Evolutionary conservation across 768 basidiomycete genomes (phyloP), one percentile per base, ranked within the genome.

Genomic region (Phaeotremella fagi): DNA sequence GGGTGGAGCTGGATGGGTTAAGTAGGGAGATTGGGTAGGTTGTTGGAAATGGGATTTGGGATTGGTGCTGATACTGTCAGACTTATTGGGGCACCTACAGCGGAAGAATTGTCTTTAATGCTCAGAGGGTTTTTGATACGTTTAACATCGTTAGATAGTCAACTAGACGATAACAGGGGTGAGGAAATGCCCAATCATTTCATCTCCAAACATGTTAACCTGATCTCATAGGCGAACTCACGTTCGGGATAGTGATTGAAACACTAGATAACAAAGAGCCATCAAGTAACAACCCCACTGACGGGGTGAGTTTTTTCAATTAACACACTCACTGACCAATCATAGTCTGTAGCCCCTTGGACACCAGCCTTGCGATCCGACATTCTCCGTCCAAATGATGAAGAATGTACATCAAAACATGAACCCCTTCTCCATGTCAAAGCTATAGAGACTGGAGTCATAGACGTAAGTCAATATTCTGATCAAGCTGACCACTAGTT

Each of bases 231-330:
- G 85, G 83, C 51, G 84, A 89, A 54, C 77, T 82, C 18, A 86
- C 88, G 0, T 94, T 92, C 63, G 84, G 85, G 1, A 82, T 94
- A 50, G 71, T 90, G n/a, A 74, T 92, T 20, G 90, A 92, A 66
- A 79, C 90, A 48, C 81, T 81, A 61, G 86, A 88, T 48, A 81
- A 83, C 38, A 48, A 60, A 1, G 64, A 66, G 47, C 71, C 61
- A 26, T 49, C 29, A 2, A 46, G 48, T 12, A 73, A 62, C 50
- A 37, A 37, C 26, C 38, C 48, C 4, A 57, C 55, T 16, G 66
- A 63, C 25, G 64, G 58, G 24, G 67, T 68, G 52, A 51, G 66
- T 55, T 4, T 33, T 7, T 18, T 15, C 38, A 41, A 41, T 18
- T 41, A 41, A 14, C 22, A 7, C 31, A 7, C 9, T 33, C 31